Evolutionary conservation across 1,139 yeast genomes (phyloP).

Genomic region (Zygoascus hellenicus): DNA sequence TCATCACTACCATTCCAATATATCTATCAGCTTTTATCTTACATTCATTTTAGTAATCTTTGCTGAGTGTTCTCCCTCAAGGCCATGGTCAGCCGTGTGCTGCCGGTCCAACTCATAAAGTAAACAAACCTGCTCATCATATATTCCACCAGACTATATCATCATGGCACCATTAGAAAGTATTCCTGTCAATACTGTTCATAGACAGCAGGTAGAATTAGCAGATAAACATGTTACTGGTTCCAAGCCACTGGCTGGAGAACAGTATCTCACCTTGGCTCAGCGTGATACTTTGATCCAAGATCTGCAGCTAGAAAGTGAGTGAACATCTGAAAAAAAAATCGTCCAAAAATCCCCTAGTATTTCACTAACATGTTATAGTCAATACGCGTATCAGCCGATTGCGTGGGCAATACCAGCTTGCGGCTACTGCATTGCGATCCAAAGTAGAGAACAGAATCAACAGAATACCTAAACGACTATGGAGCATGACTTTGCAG

Average conservation of each 20-base stretch:
- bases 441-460: conserved; percentile 36
- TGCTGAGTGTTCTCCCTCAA: too few species aligned
- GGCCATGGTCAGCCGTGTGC: too few species aligned
- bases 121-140: neutral
- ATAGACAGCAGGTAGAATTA: neutral
- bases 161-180: conserved; percentile 2
- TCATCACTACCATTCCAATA: too few species aligned
- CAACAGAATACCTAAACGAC: conserved; percentile 38
- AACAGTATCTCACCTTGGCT: conserved; percentile 19
- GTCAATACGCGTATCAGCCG: conserved; percentile 29
- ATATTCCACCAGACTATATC: neutral
- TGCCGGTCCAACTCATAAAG: too few species aligned
- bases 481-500: conserved; percentile 39
- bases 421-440: conserved; percentile 33
- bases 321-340: conserved; percentile 14
- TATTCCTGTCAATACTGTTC: neutral
- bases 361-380: conserved; percentile 8
- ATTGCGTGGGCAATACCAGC: conserved; percentile 31
- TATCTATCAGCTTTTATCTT: too few species aligned
- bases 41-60: too few species aligned
- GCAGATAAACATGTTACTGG: neutral
- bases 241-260: conserved; percentile 2
- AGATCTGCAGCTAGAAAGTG: conserved; percentile 27
- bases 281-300: conserved; percentile 28
- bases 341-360: neutral